Evolutionary conservation across 768 basidiomycete species (phyloP), one percentile per base, ranked within the genome.

Genomic region (Phanerochaete carnosa): DNA sequence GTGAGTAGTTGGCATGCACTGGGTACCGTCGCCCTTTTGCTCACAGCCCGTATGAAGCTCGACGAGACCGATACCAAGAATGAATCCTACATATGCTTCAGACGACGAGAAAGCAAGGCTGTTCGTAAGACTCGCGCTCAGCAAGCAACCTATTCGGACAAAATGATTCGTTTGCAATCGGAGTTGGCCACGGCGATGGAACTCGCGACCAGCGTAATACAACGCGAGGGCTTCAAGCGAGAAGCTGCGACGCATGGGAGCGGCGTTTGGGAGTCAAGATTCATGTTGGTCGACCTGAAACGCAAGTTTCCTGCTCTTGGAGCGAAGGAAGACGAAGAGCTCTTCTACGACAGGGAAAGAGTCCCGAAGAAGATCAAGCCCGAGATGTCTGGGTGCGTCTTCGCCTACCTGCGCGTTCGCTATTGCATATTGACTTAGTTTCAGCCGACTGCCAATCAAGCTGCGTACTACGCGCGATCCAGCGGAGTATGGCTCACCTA

Each of bases 71-170:
- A 97, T 72, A 88, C 88, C 49, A 82, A 82, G 65, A 94, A 92
- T 58, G 95, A 96, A 67, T 95, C 96, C 0, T 98, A 98, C 64
- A 90, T 98, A 47, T 99, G 97, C 75, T 99, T 99, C 82, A 86
- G 97, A 37, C 83, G 95, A 62, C 88, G 95, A 57, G 96, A 98
- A 72, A 88, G 90, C 74, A 98, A 98, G 72, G 87, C 92, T 3
- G 84, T 93, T 47, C 87, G 97, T 63, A 98, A 98, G 77, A 98
- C 96, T 9, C 87, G 96, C 8, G 89, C 94, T 15, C 90, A 90
- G 1, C 95, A 98, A 69, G 87, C 87, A 11, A 89, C 90, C 1
- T 93, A 88, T 19, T 89, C 94, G 15, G 96, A 98, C 68, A 92
- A 94, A 65, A 83, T 99, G 64, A 74, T 86, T 4, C 90, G 93